Conservation (phyloP, 768 basidiomycete genomes). For the Roridomyces roridus region DNA sequence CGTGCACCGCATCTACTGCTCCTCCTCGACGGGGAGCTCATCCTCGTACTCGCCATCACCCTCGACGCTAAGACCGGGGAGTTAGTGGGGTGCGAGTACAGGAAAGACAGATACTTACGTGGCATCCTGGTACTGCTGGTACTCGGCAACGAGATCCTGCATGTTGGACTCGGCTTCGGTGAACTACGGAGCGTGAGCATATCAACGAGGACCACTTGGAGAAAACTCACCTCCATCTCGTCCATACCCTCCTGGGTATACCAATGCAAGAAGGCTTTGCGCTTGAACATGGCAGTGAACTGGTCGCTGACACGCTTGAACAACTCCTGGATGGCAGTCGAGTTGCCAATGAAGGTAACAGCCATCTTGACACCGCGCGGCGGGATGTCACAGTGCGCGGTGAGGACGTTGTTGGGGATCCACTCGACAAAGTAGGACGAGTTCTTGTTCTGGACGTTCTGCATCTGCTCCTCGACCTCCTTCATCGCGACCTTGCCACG, state of each 20-base stretch:
- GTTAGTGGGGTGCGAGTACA: conserved; percentile 39
- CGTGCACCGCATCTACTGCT: conserved; percentile 36
- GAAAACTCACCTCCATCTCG: conserved; percentile 81
- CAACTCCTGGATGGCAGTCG: conserved; percentile 95
- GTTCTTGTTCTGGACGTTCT: conserved; percentile 97
- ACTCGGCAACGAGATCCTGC: conserved; percentile 98
- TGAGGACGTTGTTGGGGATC: conserved; percentile 99
- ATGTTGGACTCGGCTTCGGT: conserved; percentile 99
- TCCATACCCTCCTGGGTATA: conserved; percentile 99
- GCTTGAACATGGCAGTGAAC: conserved; percentile 99
- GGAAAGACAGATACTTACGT: no score
- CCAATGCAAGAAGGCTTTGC: conserved; percentile 99
- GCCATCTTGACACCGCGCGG: conserved; percentile 97
- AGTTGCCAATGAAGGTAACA: conserved; percentile 97
- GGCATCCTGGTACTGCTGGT: conserved; percentile 95
- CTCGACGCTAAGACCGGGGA: conserved; percentile 60
- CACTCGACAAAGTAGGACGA: conserved; percentile 98
- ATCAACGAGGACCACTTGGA: background rate
- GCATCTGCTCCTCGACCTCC: conserved; percentile 99
- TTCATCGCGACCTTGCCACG: conserved; percentile 99
- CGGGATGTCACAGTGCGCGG: conserved; percentile 97
- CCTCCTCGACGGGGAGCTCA: conserved; percentile 67
- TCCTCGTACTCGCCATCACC: conserved; percentile 93
- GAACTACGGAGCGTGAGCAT: conserved; percentile 54
- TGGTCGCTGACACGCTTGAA: conserved; percentile 99